phyloP scores from a whole-genome alignment of 257 asterid species.

The Solanum verrucosum region DNA sequence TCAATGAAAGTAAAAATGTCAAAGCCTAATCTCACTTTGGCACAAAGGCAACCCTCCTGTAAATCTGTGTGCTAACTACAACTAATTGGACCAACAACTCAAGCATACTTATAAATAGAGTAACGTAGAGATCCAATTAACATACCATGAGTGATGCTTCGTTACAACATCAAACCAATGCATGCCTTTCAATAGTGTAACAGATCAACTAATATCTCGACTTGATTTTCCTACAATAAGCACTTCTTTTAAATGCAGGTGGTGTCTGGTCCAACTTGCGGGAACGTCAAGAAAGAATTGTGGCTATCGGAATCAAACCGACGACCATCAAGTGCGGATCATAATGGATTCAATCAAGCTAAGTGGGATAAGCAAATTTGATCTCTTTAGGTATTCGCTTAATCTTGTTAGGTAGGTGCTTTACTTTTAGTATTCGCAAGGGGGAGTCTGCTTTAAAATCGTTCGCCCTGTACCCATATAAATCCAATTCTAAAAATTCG shows the following conservation, averaged over 20 bases:
- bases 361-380: neutral
- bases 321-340: neutral
- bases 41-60: neutral
- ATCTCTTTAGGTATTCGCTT: neutral
- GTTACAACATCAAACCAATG: neutral
- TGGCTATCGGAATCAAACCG: neutral
- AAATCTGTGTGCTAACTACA: neutral
- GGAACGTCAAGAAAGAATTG: neutral
- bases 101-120: neutral
- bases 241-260: neutral
- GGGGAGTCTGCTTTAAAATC: neutral
- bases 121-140: neutral
- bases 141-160: neutral
- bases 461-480: neutral
- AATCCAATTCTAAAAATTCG: neutral
- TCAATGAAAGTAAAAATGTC: neutral
- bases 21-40: neutral
- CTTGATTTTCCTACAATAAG: neutral
- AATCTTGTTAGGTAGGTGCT: neutral
- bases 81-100: neutral
- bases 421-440: neutral
- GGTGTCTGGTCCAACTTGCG: neutral
- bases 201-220: neutral
- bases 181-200: neutral
- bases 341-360: neutral